Conservation (phyloP, 345 rosid genomes). For the Eucalyptus sp. region DNA sequence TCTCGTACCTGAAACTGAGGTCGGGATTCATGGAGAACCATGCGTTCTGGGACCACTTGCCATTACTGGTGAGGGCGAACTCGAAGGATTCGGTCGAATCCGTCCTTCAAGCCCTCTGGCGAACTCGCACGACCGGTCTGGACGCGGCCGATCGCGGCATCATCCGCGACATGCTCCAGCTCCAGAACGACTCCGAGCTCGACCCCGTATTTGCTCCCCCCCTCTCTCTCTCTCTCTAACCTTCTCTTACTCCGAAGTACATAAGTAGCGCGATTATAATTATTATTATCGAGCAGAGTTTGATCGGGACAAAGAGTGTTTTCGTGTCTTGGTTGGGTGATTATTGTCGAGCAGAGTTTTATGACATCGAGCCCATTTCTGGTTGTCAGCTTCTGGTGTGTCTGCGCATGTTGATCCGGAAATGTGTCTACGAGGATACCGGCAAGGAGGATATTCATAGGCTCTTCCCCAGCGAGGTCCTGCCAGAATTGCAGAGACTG, state of each 20-base stretch:
- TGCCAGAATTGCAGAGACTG: slow-evolving; percentile 45
- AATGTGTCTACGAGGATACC: slow-evolving; percentile 31
- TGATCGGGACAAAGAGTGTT: neutral
- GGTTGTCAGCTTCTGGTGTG: slow-evolving; percentile 44
- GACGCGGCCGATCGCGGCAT: slow-evolving; percentile 38
- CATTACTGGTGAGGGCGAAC: slow-evolving; percentile 36
- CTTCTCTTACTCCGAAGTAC: neutral
- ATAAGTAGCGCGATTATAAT: neutral
- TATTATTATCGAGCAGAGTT: neutral
- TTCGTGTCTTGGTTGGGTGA: neutral
- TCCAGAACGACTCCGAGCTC: slow-evolving; percentile 46
- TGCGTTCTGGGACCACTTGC: slow-evolving; percentile 46
- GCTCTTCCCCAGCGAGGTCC: slow-evolving; percentile 47
- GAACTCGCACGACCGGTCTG: slow-evolving; percentile 46
- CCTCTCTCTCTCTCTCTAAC: neutral
- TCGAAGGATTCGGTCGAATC: slow-evolving; percentile 51
- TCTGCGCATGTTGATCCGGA: slow-evolving; percentile 49
- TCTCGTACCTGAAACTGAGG: neutral
- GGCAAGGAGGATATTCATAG: slow-evolving; percentile 39
- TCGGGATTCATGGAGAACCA: neutral
- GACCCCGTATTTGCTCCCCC: slow-evolving; percentile 29
- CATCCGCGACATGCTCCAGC: slow-evolving; percentile 42
- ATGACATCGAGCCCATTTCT: neutral
- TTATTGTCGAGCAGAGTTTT: neutral
- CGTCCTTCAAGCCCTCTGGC: slow-evolving; percentile 55